phyloP scores from a whole-genome alignment of 2,329 filamentous ascomycete genomes.

The Aureobasidium leucospermi region DNA sequence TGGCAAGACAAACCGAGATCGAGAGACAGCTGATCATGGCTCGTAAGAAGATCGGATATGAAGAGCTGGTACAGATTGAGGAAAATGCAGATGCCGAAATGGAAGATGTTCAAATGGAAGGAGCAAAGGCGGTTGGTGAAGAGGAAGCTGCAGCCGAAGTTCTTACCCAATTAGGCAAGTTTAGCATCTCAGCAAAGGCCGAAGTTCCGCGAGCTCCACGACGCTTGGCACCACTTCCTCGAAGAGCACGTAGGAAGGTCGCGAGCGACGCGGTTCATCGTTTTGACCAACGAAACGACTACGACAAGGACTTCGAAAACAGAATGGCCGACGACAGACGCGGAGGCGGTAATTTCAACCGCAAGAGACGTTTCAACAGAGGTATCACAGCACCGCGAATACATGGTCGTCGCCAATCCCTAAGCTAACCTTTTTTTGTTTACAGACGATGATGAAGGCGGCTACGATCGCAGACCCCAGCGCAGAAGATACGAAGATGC shows the following conservation, averaged over 20 bases:
- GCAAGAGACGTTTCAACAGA: conserved; percentile 68
- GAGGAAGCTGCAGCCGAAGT: not conserved
- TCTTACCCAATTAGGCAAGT: not conserved
- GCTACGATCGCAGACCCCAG: conserved; percentile 65
- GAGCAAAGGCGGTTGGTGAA: not conserved
- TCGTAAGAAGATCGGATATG: not conserved
- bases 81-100: not conserved
- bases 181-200: not conserved
- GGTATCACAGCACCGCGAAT: conserved; percentile 42
- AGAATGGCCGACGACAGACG: conserved; percentile 26
- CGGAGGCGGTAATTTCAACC: conserved; percentile 45
- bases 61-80: not conserved
- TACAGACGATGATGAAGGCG: conserved; percentile 67
- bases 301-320: not conserved
- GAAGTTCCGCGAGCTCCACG: not conserved
- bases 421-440: conserved; percentile 8
- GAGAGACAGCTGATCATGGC: not conserved
- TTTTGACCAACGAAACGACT: not conserved
- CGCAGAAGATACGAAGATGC: conserved; percentile 69
- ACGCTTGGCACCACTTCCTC: not conserved
- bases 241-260: not conserved
- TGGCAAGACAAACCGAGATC: not conserved
- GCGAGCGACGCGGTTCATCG: conserved; percentile 1
- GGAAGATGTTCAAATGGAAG: conserved; percentile 4
- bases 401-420: conserved; percentile 18